Base-by-base conservation (phyloP, 164 flowering plant species). In the Buxus sempervirens region DNA sequence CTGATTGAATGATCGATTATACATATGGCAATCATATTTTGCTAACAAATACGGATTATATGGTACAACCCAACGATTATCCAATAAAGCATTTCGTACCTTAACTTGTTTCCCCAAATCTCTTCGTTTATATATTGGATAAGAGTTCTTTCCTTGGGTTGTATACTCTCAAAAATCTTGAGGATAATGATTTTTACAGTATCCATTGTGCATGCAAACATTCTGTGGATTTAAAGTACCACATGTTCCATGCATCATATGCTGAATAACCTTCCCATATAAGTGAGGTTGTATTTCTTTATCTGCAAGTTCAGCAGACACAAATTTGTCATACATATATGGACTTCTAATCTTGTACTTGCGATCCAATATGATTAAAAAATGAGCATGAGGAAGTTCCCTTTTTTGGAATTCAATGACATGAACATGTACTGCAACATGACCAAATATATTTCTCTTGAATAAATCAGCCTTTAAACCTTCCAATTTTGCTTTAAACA, bases 401-500 rank as follows among this genome's bases (percentile, higher is more conserved):
- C n/a, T n/a, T n/a, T n/a, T n/a, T n/a, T n/a, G n/a, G n/a, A n/a
- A n/a, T n/a, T n/a, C n/a, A n/a, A n/a, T n/a, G n/a, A n/a, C n/a
- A n/a, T n/a, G n/a, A n/a, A n/a, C n/a, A n/a, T n/a, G n/a, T n/a
- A n/a, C n/a, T n/a, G n/a, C n/a, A n/a, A n/a, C n/a, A n/a, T n/a
- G n/a, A n/a, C n/a, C n/a, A n/a, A n/a, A n/a, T n/a, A n/a, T n/a
- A n/a, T n/a, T n/a, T n/a, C n/a, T n/a, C n/a, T n/a, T n/a, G 71
- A 76, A 19, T 5, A 77, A 0, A 3, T 64, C 57, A 0, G 51
- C 5, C 55, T 70, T 74, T 2, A 76, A 16, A 1, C 54, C 69
- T 24, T 69, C 51, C 16, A 68, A 25, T 61, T 72, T 78, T 15
- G 73, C 57, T 21, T n/a, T 20, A 63, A 69, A 78, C 2, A 75